Percentiles rank a stretch among this genome's conserved stretches.
Evolutionary conservation across 306 rosid species (phyloP).

Genomic region (Bauhinia variegata): DNA sequence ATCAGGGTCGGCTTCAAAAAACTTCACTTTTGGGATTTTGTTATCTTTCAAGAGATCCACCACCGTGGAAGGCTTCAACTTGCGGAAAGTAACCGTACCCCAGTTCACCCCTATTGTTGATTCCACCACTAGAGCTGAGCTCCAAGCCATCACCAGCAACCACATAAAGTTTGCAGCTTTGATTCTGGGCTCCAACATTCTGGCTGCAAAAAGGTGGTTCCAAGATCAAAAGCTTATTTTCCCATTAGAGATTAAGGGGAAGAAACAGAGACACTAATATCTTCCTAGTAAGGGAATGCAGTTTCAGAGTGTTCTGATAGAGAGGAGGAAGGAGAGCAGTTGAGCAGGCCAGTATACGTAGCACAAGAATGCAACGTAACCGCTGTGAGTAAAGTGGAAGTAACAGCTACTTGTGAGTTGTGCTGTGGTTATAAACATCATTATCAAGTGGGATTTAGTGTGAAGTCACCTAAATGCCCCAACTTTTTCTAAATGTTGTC

Average conservation of each 20-base stretch:
- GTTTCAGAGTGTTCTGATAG: background rate
- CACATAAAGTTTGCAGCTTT: constrained; percentile 17
- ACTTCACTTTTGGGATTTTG: constrained; percentile 75
- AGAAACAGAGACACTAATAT: background rate
- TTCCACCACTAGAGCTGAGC: constrained; percentile 52
- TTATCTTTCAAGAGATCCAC: constrained; percentile 75
- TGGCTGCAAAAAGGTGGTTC: constrained; percentile 24
- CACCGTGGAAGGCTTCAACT: constrained; percentile 70
- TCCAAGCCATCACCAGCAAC: constrained; percentile 32
- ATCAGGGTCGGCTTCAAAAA: constrained; percentile 80
- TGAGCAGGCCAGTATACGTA: background rate
- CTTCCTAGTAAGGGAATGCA: background rate
- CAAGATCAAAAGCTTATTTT: constrained; percentile 7
- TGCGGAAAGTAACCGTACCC: constrained; percentile 79
- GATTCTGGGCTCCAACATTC: constrained; percentile 55
- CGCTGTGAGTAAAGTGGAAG: constrained; percentile 21
- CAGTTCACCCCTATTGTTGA: constrained; percentile 86
- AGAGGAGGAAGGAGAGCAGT: background rate
- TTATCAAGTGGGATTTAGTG: background rate
- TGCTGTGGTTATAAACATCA: background rate
- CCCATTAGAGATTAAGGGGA: background rate
- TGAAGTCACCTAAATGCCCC: constrained; percentile 20
- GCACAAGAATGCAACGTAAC: constrained; percentile 4
- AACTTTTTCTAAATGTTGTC: background rate
- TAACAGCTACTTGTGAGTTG: no score